Percentiles rank a stretch among this genome's conserved stretches.
Conservation (phyloP, 257 asterid species). For the Mitragyna speciosa region DNA sequence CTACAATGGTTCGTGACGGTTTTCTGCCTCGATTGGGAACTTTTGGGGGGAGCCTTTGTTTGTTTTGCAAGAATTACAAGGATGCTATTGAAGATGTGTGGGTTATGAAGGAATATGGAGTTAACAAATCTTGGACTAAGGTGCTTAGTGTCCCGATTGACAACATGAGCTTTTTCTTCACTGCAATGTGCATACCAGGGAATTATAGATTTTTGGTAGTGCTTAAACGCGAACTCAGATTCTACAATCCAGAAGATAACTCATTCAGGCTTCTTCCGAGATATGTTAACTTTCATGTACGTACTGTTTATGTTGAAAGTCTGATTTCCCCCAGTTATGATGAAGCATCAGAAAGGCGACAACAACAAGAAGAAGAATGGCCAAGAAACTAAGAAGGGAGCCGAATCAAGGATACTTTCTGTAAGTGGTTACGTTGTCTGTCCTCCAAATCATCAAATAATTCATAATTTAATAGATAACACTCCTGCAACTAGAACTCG, state of each 20-base stretch:
- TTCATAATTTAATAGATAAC: no score
- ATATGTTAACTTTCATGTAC: no score
- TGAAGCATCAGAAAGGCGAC: not conserved
- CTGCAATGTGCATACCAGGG: not conserved
- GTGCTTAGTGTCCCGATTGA: conserved; percentile 20
- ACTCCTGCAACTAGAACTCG: not conserved
- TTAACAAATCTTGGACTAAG: conserved; percentile 36
- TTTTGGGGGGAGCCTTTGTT: conserved; percentile 28
- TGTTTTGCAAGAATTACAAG: conserved; percentile 23
- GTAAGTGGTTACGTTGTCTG: no score
- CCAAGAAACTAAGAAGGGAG: not conserved
- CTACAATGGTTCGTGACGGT: not conserved
- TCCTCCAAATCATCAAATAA: no score
- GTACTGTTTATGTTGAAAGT: not conserved
- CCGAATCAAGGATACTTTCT: not conserved
- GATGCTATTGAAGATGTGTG: conserved; percentile 28
- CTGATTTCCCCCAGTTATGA: not conserved
- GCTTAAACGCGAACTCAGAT: not conserved
- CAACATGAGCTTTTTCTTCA: not conserved
- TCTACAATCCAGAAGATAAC: not conserved
- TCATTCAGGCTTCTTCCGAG: not conserved
- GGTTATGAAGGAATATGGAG: conserved; percentile 37
- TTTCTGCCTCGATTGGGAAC: conserved; percentile 16
- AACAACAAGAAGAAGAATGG: not conserved
- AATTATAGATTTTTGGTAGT: not conserved